Evolutionary conservation across 768 basidiomycete genomes (phyloP), one percentile per base, ranked within the genome.

Genomic region (Amyloporia xantha): DNA sequence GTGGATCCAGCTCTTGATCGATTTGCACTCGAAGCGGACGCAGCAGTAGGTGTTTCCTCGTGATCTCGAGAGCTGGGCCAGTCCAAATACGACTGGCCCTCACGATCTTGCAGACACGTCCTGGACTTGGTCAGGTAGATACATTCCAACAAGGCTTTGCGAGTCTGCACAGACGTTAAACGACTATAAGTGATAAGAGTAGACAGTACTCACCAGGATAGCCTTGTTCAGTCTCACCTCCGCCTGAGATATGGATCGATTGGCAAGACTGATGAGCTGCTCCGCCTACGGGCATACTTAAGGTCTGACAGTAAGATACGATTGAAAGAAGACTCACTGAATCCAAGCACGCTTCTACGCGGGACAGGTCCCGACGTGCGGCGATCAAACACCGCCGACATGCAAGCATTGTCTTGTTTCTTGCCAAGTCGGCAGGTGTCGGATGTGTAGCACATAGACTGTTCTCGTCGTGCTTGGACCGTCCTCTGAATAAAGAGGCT

Each of bases 201-300:
- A 27, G 4, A 41, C 25, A 13, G 36, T 19, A 57, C 72, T 48
- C 53, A 80, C 83, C 67, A 77, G 75, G 48, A 84, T 59, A 13
- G 76, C 78, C 48, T 76, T 69, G 48, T 71, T 74, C 20, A 80
- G 70, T 10, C 83, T 71, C 24, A 77, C 70, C 50, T 82, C 82
- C 3, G 76, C 73, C 45, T 81, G 73, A 26, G 71, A 68, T 24
- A 83, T 72, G n/a, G 75, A 78, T 46, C 77, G 77, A 51, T 73
- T 71, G 17, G 79, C 74, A 23, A 74, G 65, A 24, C 72, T 64
- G 48, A 82, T 71, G 58, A 78, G 74, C 51, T 81, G 70, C 41
- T 82, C 77, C 13, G 78, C 77, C 80, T 84, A 26, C 41, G 30
- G 21, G 24, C 23, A 9, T 4, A 7, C 7, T 38, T 3, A 38